These are phyloP conservation scores for Fusarium keratoplasticum DNA, from an alignment of 2,329 filamentous ascomycete genomes.

Conservation along the genomic window DNA sequence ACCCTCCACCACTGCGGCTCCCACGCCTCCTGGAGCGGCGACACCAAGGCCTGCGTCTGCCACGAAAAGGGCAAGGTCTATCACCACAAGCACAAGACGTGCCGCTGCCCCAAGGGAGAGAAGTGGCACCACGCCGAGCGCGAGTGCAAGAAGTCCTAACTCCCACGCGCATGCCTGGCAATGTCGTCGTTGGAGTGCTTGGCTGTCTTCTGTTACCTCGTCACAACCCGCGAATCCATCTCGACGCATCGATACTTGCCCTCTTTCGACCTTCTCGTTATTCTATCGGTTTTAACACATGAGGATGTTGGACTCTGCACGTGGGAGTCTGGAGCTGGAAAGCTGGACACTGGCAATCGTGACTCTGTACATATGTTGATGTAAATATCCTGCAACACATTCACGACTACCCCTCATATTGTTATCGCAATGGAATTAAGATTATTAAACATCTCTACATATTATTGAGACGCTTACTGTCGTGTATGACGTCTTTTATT, in stretches of 20 bases:
- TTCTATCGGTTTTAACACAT: too few species aligned
- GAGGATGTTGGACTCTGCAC: too few species aligned
- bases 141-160: slow-evolving; percentile 22
- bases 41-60: slow-evolving; percentile 12
- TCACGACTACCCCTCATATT: too few species aligned
- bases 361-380: too few species aligned
- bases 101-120: slow-evolving; percentile 27
- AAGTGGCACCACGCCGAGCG: slow-evolving; percentile 23
- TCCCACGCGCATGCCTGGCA: not conserved
- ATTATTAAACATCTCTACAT: not conserved
- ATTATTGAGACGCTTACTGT: not conserved
- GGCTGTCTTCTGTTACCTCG: too few species aligned
- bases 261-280: too few species aligned
- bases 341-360: too few species aligned
- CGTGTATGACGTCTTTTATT: not conserved
- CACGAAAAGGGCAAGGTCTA: slow-evolving; percentile 22
- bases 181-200: not conserved
- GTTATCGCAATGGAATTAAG: not conserved
- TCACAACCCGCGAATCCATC: too few species aligned
- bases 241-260: too few species aligned
- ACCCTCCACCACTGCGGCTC: slow-evolving; percentile 23
- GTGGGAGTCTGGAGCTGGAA: too few species aligned
- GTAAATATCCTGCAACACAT: too few species aligned
- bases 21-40: slow-evolving; percentile 7
- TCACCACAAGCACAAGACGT: slow-evolving; percentile 18